phyloP scores from a whole-genome alignment of 805 yeast genomes.

The Metschnikowia colocasiae region DNA sequence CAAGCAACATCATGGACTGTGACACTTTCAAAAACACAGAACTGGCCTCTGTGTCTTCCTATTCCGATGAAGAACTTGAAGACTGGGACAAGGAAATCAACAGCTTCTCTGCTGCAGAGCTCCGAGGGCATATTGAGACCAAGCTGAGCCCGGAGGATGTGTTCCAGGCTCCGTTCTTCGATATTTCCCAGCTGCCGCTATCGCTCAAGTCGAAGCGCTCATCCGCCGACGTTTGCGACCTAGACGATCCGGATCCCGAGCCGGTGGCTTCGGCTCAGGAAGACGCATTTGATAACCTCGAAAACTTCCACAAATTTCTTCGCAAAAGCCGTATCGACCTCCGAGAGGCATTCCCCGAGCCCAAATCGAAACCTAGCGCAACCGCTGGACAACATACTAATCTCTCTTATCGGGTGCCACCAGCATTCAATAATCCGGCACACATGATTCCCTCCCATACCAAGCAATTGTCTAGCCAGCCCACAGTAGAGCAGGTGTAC shows the following conservation, averaged over 20 bases:
- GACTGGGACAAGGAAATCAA: background rate
- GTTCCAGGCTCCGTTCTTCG: background rate
- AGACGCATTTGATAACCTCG: conserved; percentile 17
- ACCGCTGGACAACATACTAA: background rate
- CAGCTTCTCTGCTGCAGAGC: background rate
- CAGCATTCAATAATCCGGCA: conserved; percentile 36
- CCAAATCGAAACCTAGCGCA: conserved; percentile 21
- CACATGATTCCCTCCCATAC: conserved; percentile 20
- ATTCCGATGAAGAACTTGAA: background rate
- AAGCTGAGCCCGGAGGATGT: background rate
- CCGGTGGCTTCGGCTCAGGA: background rate
- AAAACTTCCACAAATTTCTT: conserved; percentile 25
- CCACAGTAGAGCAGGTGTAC: conserved; percentile 34
- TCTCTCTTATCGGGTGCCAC: conserved; percentile 12
- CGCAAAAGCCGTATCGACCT: conserved; percentile 34
- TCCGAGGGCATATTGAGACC: background rate
- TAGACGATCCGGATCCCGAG: conserved; percentile 8
- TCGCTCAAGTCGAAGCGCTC: conserved; percentile 2
- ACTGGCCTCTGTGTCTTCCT: conserved; percentile 3
- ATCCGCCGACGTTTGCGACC: conserved; percentile 2
- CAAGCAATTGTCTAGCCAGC: conserved; percentile 12
- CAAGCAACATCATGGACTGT: conserved; percentile 15
- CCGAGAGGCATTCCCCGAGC: conserved; percentile 27
- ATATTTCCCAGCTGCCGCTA: conserved; percentile 8
- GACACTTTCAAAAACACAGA: background rate